phyloP scores from a whole-genome alignment of 495 filamentous ascomycete genomes.

The Lophium mytilinum region DNA sequence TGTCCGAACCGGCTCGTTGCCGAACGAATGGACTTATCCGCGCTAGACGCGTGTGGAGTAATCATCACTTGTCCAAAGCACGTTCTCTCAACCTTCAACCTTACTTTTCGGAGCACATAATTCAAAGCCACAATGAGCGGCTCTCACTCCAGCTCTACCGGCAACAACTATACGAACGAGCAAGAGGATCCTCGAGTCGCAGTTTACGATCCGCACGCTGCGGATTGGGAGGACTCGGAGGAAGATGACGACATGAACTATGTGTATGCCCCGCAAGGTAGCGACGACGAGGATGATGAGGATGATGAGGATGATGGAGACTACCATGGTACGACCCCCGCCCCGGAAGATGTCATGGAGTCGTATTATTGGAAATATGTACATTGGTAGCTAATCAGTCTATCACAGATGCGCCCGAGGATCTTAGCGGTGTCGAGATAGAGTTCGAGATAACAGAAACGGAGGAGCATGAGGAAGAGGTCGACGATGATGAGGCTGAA shows the following conservation, averaged over 20 bases:
- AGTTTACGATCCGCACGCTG: constrained; percentile 10
- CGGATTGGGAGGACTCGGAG: constrained; percentile 9
- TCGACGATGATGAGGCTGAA: constrained; percentile 26
- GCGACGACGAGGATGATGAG: constrained; percentile 11
- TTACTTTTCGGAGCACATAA: too few relatives aligned
- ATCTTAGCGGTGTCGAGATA: constrained; percentile 10
- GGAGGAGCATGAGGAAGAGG: constrained; percentile 14
- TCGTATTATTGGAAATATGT: not conserved
- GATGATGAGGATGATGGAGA: not conserved
- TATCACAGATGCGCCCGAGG: constrained; percentile 10
- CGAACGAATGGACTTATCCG: too few relatives aligned
- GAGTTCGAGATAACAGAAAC: constrained; percentile 10
- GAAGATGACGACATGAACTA: constrained; percentile 26
- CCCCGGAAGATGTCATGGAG: not conserved
- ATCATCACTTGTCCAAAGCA: too few relatives aligned
- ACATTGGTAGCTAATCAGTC: not conserved
- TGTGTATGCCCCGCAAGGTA: constrained; percentile 9
- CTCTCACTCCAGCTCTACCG: not conserved
- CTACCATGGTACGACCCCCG: constrained; percentile 4
- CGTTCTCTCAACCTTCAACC: too few relatives aligned
- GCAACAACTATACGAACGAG: constrained; percentile 3
- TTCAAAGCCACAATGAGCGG: constrained; percentile 10
- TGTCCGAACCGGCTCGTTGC: too few relatives aligned
- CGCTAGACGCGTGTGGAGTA: too few relatives aligned
- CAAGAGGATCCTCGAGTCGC: constrained; percentile 7